Conservation (phyloP, 805 yeast species). For the Candida suzukii region DNA sequence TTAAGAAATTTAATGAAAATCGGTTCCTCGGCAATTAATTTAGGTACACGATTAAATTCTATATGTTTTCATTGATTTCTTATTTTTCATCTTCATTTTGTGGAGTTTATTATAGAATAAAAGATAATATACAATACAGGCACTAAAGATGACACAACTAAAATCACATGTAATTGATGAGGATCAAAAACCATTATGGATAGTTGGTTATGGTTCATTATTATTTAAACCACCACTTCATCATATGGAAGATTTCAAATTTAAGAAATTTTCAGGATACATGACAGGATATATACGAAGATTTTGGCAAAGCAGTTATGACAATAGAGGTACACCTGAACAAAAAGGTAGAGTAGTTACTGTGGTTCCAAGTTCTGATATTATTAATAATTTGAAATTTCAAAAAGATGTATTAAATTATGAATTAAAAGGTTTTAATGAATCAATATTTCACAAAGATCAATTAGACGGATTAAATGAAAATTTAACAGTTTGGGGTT, state of each 20-base stretch:
- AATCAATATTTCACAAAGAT: constrained; percentile 6
- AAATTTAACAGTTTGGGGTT: constrained; percentile 63
- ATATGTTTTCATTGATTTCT: too few relatives aligned
- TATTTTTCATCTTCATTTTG: too few relatives aligned
- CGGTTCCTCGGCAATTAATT: too few relatives aligned
- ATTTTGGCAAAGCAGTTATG: constrained; percentile 88
- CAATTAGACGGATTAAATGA: constrained; percentile 28
- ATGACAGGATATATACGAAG: constrained; percentile 71
- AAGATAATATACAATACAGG: too few relatives aligned
- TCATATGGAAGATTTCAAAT: constrained; percentile 31
- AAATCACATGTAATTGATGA: not conserved
- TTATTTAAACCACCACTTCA: constrained; percentile 84
- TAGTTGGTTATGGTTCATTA: constrained; percentile 85
- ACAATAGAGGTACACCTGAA: constrained; percentile 84
- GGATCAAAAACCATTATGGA: constrained; percentile 47
- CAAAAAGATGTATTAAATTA: constrained; percentile 31
- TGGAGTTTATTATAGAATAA: too few relatives aligned
- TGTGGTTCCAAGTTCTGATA: constrained; percentile 52
- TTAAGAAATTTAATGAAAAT: too few relatives aligned
- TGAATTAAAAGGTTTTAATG: constrained; percentile 15
- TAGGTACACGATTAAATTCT: too few relatives aligned
- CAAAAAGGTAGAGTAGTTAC: constrained; percentile 90
- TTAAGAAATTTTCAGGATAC: constrained; percentile 51
- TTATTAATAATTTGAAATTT: constrained; percentile 33
- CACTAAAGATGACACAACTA: too few relatives aligned